Evolutionary conservation across 768 basidiomycete species (phyloP).

Genomic region (Agrocybe praecox): DNA sequence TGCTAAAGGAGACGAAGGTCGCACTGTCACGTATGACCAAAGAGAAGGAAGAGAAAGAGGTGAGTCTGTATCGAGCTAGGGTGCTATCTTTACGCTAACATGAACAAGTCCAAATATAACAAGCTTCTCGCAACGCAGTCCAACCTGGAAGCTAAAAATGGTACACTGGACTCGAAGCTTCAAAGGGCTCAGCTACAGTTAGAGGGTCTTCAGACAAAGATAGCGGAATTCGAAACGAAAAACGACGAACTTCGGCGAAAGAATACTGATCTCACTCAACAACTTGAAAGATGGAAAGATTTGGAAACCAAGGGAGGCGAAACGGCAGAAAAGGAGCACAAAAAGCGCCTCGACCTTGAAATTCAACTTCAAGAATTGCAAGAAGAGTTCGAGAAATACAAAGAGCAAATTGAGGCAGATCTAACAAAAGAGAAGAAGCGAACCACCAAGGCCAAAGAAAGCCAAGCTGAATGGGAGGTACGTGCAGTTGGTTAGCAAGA

Average conservation of each 20-base stretch:
- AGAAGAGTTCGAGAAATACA: conserved; percentile 33
- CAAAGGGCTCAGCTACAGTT: conserved; percentile 60
- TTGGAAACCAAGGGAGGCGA: conserved; percentile 66
- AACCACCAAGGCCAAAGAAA: conserved; percentile 37
- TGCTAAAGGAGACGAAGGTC: conserved; percentile 40
- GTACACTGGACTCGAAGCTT: conserved; percentile 51
- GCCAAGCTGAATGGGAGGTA: conserved; percentile 50
- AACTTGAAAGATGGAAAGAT: conserved; percentile 69
- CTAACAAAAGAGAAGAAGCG: conserved; percentile 22
- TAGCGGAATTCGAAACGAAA: conserved; percentile 54
- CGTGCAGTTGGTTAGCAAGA: neutral
- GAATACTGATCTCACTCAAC: conserved; percentile 56
- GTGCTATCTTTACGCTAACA: neutral
- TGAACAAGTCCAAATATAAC: conserved; percentile 34
- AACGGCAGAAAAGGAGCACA: conserved; percentile 57
- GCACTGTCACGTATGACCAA: conserved; percentile 39
- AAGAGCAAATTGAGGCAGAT: conserved; percentile 43
- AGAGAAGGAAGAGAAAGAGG: conserved; percentile 51
- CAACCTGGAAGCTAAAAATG: conserved; percentile 46
- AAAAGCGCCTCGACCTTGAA: conserved; percentile 59
- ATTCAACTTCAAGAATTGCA: conserved; percentile 51
- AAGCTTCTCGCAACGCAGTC: conserved; percentile 53
- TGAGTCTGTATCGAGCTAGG: conserved; percentile 20
- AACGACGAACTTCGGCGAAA: conserved; percentile 62
- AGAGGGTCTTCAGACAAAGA: conserved; percentile 55